A percentile compares a stretch with the other conserved stretches of the same genome.
Evolutionary conservation across 768 basidiomycete genomes (phyloP).

Genomic region (Paxillus ammoniavirescens): DNA sequence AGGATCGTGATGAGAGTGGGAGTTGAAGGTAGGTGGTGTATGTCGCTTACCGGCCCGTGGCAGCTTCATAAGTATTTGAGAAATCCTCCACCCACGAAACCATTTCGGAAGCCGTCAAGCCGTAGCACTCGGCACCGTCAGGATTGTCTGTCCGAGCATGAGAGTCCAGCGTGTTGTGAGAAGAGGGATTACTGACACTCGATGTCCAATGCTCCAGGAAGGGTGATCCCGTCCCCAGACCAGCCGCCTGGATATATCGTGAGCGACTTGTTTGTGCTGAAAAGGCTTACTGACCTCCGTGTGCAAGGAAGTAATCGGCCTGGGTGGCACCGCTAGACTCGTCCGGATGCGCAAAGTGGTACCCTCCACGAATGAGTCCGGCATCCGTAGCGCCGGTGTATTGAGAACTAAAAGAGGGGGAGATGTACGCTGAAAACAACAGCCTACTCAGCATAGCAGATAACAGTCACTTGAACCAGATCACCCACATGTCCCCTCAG

Average conservation of each 20-base stretch:
- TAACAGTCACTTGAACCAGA: not conserved
- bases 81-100: slow-evolving; percentile 64
- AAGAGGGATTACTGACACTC: slow-evolving; percentile 42
- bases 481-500: slow-evolving; percentile 52
- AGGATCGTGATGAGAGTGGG: not conserved
- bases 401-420: slow-evolving; percentile 40
- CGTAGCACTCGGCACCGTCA: slow-evolving; percentile 52
- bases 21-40: not conserved
- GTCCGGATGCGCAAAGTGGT: slow-evolving; percentile 62
- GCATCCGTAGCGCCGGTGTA: slow-evolving; percentile 56
- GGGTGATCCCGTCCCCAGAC: slow-evolving; percentile 55
- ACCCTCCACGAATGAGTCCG: slow-evolving; percentile 56
- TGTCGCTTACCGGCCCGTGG: slow-evolving; percentile 41
- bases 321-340: slow-evolving; percentile 55
- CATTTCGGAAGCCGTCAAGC: slow-evolving; percentile 50
- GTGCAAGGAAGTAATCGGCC: slow-evolving; percentile 54
- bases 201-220: slow-evolving; percentile 63
- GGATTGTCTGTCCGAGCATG: slow-evolving; percentile 43
- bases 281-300: slow-evolving; percentile 42
- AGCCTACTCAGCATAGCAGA: not conserved
- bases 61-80: slow-evolving; percentile 53
- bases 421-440: slow-evolving; percentile 18
- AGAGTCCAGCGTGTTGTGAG: not conserved
- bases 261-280: not conserved
- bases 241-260: slow-evolving; percentile 42